phyloP scores from a whole-genome alignment of 352 stramenopile genomes.

The Phytophthora capsici region DNA sequence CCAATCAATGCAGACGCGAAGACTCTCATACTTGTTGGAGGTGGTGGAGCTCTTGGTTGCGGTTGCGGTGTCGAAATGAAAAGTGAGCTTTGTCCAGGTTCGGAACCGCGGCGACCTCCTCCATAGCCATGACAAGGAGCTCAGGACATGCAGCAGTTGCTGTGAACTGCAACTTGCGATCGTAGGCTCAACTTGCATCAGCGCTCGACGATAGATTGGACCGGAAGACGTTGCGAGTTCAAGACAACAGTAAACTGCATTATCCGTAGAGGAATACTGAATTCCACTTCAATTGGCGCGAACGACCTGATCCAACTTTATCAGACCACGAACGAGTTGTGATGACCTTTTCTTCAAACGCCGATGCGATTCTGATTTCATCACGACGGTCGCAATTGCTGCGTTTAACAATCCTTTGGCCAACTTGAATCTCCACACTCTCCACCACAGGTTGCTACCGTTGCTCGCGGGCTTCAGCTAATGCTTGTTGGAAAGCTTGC shows the following conservation, averaged over 20 bases:
- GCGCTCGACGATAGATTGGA: slow-evolving; percentile 22
- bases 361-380: too few species aligned
- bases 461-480: slow-evolving; percentile 33
- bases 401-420: slow-evolving; percentile 14
- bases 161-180: slow-evolving; percentile 1
- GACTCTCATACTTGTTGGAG: slow-evolving; percentile 37
- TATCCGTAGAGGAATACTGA: not conserved
- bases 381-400: too few species aligned
- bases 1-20: slow-evolving; percentile 26
- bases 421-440: slow-evolving; percentile 43
- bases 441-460: slow-evolving; percentile 23
- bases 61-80: slow-evolving; percentile 32
- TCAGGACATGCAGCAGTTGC: too few species aligned
- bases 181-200: slow-evolving; percentile 8
- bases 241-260: not conserved
- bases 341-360: too few species aligned
- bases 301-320: too few species aligned
- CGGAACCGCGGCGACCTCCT: not conserved
- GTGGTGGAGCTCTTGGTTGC: slow-evolving; percentile 17
- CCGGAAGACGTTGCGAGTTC: not conserved
- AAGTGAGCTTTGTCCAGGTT: slow-evolving; percentile 34
- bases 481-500: slow-evolving; percentile 46
- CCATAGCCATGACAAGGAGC: not conserved
- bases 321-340: too few species aligned
- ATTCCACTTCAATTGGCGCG: too few species aligned